Evolutionary conservation across 2,329 filamentous ascomycete species (phyloP), one percentile per base, ranked within the genome.

Genomic region (Dothistroma pini): DNA sequence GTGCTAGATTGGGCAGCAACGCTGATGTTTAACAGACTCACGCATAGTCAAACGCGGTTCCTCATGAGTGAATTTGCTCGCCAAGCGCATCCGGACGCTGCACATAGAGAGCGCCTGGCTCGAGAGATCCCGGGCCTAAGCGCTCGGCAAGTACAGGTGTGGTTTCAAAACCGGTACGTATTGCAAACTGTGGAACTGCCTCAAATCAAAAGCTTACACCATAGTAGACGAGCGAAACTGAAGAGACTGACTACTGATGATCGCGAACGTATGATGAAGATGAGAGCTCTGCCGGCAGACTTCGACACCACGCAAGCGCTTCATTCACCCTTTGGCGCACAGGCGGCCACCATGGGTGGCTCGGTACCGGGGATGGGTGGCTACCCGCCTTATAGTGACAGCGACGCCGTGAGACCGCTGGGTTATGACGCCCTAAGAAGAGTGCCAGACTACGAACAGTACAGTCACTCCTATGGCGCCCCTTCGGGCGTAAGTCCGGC

Each of bases 41-140:
- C 93, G 0, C 93, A 97, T 75, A 93, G 95, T 70, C 93, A 97
- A 81, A 97, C 93, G n/a, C 88, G 93, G 14, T 97, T 96, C 71
- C 80, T 97, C 59, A 96, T 96, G 91, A 96, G 91, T 76, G 93
- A 97, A 75, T 97, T 97, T 72, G 90, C 92, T 60, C 92, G 95
- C 70, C 92, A 97, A 74, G 91, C 93, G 25, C 93, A 97, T 74
- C 93, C 93, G 8, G 93, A 97, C 77, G 93, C 93, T 47, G 90
- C 90, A 52, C 92, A 96, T 75, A 84, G 93, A 64, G 93, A 96
- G 74, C 84, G 91, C 52, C 81, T 97, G 41, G 93, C 93, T 4
- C 83, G 89, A 65, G 91, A 97, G 74, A 97, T 97, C 51, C 93
- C 93, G 34, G 93, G 93, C 0, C 78, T 97, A 54, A 96, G 90